Evolutionary conservation across 345 rosid species (phyloP), one percentile per base, ranked within the genome.

Genomic region (Camelina hispida): DNA sequence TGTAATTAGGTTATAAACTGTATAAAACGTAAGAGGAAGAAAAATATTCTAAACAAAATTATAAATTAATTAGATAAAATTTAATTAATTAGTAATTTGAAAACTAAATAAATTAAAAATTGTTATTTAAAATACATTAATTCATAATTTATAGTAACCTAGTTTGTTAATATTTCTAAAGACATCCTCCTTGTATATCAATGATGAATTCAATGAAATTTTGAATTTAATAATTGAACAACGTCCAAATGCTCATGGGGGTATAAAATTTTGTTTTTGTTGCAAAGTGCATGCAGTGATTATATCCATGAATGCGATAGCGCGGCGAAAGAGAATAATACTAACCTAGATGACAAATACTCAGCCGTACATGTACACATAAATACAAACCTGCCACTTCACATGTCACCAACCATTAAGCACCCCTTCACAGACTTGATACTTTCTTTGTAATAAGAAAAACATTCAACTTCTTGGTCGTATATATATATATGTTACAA

Each of bases 381-480:
- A 60, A 16, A 28, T 67, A 57, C 78, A 38, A 34, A 75, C 79
- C 73, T 67, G 79, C 61, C 68, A 75, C 68, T 59, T 67, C 79
- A 75, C 79, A 75, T 75, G 79, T 68, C 62, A 75, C 54, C 47
- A 59, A 56, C 71, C 65, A 57, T 37, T 15, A 74, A 65, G 71
- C 48, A 64, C 7, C 50, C 2, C 11, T 48, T 37, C 3, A 30
- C 23, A 67, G 4, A 38, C 48, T 66, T 35, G 37, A 32, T 50
- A 13, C 53, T 42, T 55, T 42, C 28, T 56, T 11, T 30, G 46
- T 43, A 3, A 30, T 32, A 40, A 9, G 7, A 51, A 40, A 1
- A 4, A 43, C 12, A 56, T 13, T 30, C 62, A 68, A n/a, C 40
- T 42, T 69, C 30, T 56, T 40, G 7, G 35, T 70, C 37, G n/a